These are phyloP conservation scores for Yamadazyma sp. DNA, from an alignment of 805 yeast genomes.

Conservation along the genomic window DNA sequence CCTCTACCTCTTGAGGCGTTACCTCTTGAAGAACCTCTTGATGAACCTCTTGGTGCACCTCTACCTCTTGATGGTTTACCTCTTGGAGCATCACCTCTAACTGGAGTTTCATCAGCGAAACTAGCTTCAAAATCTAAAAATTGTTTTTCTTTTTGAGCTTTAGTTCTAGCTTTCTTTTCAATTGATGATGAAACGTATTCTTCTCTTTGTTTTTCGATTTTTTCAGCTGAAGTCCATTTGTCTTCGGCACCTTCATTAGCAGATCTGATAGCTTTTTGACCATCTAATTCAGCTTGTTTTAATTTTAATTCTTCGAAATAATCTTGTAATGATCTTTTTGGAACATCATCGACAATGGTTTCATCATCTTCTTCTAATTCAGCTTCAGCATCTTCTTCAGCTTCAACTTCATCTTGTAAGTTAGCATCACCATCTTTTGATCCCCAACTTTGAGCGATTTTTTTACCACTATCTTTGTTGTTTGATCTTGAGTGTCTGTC, in stretches of 20 bases:
- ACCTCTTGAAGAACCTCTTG: slow-evolving; percentile 19
- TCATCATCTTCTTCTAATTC: slow-evolving; percentile 49
- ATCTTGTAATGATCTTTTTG: slow-evolving; percentile 70
- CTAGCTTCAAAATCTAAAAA: slow-evolving; percentile 71
- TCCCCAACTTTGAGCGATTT: slow-evolving; percentile 86
- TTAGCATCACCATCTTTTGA: slow-evolving; percentile 62
- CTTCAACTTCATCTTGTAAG: slow-evolving; percentile 63
- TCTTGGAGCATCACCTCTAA: slow-evolving; percentile 17
- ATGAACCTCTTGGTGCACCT: slow-evolving; percentile 21
- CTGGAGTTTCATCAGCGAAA: slow-evolving; percentile 58
- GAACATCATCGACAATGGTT: slow-evolving; percentile 36
- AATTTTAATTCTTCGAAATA: slow-evolving; percentile 70
- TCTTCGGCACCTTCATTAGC: slow-evolving; percentile 60
- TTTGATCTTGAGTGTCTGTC: slow-evolving; percentile 90
- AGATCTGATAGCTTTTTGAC: slow-evolving; percentile 37
- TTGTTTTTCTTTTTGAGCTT: slow-evolving; percentile 79
- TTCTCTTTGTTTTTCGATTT: slow-evolving; percentile 64
- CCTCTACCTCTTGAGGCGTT: slow-evolving; percentile 16
- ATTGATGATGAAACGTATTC: slow-evolving; percentile 56
- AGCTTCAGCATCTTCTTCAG: slow-evolving; percentile 32
- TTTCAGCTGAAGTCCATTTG: slow-evolving; percentile 50
- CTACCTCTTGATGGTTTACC: slow-evolving; percentile 26
- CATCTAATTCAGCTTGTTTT: slow-evolving; percentile 39
- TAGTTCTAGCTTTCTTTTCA: slow-evolving; percentile 65
- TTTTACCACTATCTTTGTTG: slow-evolving; percentile 82